Percentiles rank a stretch among this genome's conserved stretches.
Evolutionary conservation across 2,329 filamentous ascomycete species (phyloP).

Genomic region (Colletotrichum sp.): DNA sequence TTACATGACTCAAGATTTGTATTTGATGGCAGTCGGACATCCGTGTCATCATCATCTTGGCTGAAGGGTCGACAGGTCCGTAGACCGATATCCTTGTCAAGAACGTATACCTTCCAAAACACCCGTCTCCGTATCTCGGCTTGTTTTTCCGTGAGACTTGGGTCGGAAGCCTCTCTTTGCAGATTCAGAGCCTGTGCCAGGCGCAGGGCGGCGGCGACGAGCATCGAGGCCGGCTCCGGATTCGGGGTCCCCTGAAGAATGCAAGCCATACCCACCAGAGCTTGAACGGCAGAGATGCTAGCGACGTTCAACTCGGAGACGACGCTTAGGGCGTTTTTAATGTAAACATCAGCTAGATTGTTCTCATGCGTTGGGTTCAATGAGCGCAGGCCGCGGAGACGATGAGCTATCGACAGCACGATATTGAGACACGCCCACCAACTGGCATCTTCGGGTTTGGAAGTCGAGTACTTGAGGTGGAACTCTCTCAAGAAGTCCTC

Average conservation of each 20-base stretch:
- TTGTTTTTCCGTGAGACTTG: neutral
- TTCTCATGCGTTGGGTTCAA: neutral
- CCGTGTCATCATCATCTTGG: slow-evolving; percentile 31
- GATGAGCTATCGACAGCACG: neutral
- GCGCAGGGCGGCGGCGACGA: slow-evolving; percentile 24
- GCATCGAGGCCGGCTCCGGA: slow-evolving; percentile 21
- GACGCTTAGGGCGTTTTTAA: neutral
- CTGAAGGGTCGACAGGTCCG: slow-evolving; percentile 24
- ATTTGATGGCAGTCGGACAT: slow-evolving; percentile 24
- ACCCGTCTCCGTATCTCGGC: neutral
- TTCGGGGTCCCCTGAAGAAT: slow-evolving; percentile 27
- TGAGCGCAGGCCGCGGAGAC: neutral
- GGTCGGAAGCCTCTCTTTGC: slow-evolving; percentile 22
- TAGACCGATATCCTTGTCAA: slow-evolving; percentile 28
- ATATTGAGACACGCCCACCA: neutral
- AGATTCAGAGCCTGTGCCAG: slow-evolving; percentile 26
- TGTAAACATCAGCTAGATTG: neutral
- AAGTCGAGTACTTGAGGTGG: neutral
- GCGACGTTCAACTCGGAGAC: slow-evolving; percentile 23
- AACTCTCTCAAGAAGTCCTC: neutral
- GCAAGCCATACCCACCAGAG: slow-evolving; percentile 26
- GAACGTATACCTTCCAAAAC: neutral
- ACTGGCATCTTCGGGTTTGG: neutral
- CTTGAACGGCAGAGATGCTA: slow-evolving; percentile 25
- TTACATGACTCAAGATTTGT: neutral